Evolutionary conservation across 2,329 filamentous ascomycete genomes (phyloP).

Genomic region (Ophiostoma quercus): DNA sequence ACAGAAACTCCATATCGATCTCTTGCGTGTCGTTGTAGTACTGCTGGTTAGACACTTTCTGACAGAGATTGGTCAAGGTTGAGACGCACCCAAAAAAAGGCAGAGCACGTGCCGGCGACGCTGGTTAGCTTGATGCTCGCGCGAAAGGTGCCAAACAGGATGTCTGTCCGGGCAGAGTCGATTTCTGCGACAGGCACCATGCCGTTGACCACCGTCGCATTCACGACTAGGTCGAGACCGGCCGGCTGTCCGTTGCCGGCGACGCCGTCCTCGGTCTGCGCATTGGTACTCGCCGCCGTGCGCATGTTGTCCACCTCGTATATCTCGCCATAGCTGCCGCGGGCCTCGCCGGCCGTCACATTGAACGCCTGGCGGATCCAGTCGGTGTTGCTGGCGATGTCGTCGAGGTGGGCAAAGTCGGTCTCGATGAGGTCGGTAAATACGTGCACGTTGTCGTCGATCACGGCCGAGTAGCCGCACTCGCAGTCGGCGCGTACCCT

Average conservation of each 20-base stretch:
- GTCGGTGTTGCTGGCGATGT: conserved; percentile 48
- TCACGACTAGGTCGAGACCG: conserved; percentile 55
- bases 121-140: conserved; percentile 60
- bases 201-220: conserved; percentile 41
- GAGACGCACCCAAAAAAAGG: conserved; percentile 66
- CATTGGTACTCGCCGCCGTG: conserved; percentile 38
- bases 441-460: conserved; percentile 39
- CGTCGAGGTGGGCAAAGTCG: conserved; percentile 57
- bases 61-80: no score
- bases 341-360: conserved; percentile 50
- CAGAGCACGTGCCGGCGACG: conserved; percentile 63
- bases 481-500: conserved; percentile 50
- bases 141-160: conserved; percentile 66
- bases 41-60: conserved; percentile 36
- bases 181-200: conserved; percentile 61
- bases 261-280: conserved; percentile 39
- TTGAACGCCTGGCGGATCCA: conserved; percentile 67
- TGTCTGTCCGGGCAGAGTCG: conserved; percentile 54
- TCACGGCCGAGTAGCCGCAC: conserved; percentile 62
- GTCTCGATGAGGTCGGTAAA: conserved; percentile 69
- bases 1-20: conserved; percentile 76
- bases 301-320: conserved; percentile 55
- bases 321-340: conserved; percentile 62
- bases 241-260: conserved; percentile 40
- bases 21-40: conserved; percentile 75